Conservation (phyloP, 768 basidiomycete species). For the Rhodotorula kratochvilovae region DNA sequence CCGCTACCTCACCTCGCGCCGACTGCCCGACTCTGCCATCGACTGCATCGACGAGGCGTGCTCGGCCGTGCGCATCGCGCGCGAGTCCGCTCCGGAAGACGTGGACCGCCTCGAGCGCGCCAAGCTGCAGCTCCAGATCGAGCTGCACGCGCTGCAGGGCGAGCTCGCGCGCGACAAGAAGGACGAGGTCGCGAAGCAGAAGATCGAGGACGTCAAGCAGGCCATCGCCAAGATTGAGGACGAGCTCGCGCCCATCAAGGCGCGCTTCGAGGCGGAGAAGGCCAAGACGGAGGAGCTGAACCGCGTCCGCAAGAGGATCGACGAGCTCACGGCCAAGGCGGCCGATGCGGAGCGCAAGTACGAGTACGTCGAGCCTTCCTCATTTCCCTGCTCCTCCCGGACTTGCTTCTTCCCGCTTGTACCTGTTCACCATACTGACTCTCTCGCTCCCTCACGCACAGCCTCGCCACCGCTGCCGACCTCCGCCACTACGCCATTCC, state of each 20-base stretch:
- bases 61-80: conserved; percentile 78
- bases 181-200: conserved; percentile 77
- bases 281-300: conserved; percentile 61
- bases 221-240: conserved; percentile 61
- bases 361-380: conserved; percentile 45
- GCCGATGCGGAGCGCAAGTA: conserved; percentile 87
- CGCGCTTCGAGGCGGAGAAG: conserved; percentile 42
- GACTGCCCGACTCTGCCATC: conserved; percentile 73
- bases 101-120: conserved; percentile 85
- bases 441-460: conserved; percentile 45
- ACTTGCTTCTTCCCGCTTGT: too few species aligned
- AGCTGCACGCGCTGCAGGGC: conserved; percentile 79
- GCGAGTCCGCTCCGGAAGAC: conserved; percentile 88
- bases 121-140: conserved; percentile 86
- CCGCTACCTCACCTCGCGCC: conserved; percentile 64
- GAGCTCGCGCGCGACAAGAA: conserved; percentile 66
- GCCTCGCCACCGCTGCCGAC: conserved; percentile 67
- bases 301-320: conserved; percentile 69
- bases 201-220: conserved; percentile 63
- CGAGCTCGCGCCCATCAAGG: conserved; percentile 51
- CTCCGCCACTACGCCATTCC: conserved; percentile 88
- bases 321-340: conserved; percentile 83
- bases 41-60: conserved; percentile 85
- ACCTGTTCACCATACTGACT: conserved; percentile 26
- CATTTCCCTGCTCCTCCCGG: neutral